Evolutionary conservation across 139 green algal species (phyloP).

Genomic region (Pleodorina starrii): DNA sequence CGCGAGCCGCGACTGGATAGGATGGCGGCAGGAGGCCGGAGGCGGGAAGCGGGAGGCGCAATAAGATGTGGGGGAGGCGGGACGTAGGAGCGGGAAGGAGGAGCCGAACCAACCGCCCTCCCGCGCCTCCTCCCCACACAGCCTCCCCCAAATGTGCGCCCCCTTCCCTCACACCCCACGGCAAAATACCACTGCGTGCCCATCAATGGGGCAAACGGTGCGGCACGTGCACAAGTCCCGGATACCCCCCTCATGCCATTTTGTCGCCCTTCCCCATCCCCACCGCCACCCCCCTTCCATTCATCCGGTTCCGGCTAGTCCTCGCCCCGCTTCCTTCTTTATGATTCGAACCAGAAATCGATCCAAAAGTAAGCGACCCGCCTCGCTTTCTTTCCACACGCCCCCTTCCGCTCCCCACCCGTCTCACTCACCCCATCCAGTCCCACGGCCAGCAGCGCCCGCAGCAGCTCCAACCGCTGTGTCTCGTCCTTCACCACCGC

Average conservation of each 20-base stretch:
- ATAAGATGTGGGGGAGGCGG: not conserved
- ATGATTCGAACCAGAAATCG: not conserved
- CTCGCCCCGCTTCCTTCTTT: not conserved
- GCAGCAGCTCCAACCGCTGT: not conserved
- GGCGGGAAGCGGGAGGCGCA: not conserved
- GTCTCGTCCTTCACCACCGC: not conserved
- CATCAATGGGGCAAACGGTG: no score
- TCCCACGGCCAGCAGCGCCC: not conserved
- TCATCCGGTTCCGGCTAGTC: not conserved
- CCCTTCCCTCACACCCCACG: no score
- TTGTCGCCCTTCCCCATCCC: not conserved
- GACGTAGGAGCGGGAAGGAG: not conserved
- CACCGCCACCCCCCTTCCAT: not conserved
- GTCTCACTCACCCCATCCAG: conserved; percentile 5
- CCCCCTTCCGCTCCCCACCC: not conserved
- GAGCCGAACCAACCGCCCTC: no score
- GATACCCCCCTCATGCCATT: no score
- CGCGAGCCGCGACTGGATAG: not conserved
- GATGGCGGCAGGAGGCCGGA: not conserved
- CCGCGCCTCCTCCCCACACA: no score
- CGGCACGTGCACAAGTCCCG: no score
- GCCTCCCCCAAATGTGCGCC: no score
- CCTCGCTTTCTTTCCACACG: no score
- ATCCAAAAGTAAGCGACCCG: not conserved
- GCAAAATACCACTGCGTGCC: no score